Percentiles rank a stretch among this genome's conserved stretches.
phyloP scores from a whole-genome alignment of 2,329 filamentous ascomycete genomes.

The Cytospora leucostoma region DNA sequence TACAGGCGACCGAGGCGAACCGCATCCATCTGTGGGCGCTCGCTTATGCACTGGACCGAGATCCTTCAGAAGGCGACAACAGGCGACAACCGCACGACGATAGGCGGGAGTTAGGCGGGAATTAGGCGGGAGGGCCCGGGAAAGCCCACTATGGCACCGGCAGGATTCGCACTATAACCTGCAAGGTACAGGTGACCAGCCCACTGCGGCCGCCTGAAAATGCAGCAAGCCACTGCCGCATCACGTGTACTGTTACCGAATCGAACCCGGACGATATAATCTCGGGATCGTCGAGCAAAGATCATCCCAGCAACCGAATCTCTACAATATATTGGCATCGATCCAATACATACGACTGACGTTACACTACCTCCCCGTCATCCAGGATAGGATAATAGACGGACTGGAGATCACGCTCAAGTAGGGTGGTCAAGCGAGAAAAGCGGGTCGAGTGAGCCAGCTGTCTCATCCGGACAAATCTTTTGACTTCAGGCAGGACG shows the following conservation, averaged over 20 bases:
- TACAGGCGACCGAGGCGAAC: not conserved
- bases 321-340: too few relatives aligned
- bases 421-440: not conserved
- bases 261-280: too few relatives aligned
- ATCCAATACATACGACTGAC: not conserved
- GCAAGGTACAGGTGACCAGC: too few relatives aligned
- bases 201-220: too few relatives aligned
- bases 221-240: too few relatives aligned
- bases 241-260: too few relatives aligned
- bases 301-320: too few relatives aligned
- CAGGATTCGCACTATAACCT: too few relatives aligned
- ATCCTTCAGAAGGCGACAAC: not conserved
- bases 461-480: not conserved
- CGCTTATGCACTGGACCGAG: not conserved
- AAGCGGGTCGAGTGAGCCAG: not conserved
- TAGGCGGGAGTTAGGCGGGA: not conserved
- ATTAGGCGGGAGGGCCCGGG: not conserved
- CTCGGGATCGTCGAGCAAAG: too few relatives aligned
- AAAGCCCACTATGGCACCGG: too few relatives aligned
- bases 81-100: not conserved
- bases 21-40: not conserved
- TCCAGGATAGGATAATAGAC: not conserved
- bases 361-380: not conserved
- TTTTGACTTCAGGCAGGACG: not conserved
- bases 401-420: not conserved